Evolutionary conservation across 495 filamentous ascomycete genomes (phyloP).

Genomic region (Usnea hakonensis): DNA sequence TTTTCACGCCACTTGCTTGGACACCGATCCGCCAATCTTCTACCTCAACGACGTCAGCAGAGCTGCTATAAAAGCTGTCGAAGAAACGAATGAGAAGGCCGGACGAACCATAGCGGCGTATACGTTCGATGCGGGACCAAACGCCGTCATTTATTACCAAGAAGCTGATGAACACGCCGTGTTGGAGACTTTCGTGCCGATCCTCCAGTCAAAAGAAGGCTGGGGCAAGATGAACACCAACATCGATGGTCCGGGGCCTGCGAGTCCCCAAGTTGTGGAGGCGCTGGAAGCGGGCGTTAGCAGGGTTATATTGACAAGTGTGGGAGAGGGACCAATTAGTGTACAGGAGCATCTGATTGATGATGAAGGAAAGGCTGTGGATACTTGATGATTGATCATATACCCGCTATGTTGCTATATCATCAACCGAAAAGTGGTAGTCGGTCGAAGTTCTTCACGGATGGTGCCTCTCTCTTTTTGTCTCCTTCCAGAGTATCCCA

Average conservation of each 20-base stretch:
- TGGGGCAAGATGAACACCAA: conserved; percentile 35
- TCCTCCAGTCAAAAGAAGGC: conserved; percentile 36
- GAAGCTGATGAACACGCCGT: conserved; percentile 66
- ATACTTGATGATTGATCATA: not conserved
- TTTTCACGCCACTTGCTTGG: conserved; percentile 91
- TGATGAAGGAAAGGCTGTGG: conserved; percentile 51
- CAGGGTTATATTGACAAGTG: conserved; percentile 81
- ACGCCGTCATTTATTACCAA: conserved; percentile 90
- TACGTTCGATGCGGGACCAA: conserved; percentile 96
- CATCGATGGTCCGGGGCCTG: conserved; percentile 41
- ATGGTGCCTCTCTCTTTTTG: conserved; percentile 32
- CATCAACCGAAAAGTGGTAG: conserved; percentile 45
- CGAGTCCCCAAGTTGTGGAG: conserved; percentile 31
- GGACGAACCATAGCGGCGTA: conserved; percentile 79
- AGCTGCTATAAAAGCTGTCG: conserved; percentile 78
- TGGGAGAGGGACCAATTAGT: conserved; percentile 81
- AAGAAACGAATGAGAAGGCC: conserved; percentile 65
- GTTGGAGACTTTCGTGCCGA: conserved; percentile 56
- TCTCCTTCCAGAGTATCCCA: conserved; percentile 33
- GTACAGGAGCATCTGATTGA: conserved; percentile 70
- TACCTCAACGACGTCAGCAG: conserved; percentile 92
- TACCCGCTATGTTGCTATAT: not conserved
- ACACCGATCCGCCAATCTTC: conserved; percentile 94
- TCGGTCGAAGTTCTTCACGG: conserved; percentile 42
- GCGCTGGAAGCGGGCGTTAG: conserved; percentile 69